Percentiles rank a stretch among this genome's conserved stretches.
phyloP scores from a whole-genome alignment of 1,139 yeast species.

The Hansenula lynferdii region DNA sequence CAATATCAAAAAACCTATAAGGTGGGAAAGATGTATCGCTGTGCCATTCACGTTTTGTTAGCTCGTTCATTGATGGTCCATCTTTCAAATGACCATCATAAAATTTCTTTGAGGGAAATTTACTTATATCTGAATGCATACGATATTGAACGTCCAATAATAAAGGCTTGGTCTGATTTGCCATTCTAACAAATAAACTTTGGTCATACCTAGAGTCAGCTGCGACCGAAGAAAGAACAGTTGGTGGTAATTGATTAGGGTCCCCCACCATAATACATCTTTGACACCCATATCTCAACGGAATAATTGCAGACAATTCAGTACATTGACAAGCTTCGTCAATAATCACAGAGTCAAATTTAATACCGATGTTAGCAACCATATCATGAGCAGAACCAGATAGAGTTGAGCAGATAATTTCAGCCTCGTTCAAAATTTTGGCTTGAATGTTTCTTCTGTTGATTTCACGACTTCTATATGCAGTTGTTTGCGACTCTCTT shows the following conservation, averaged over 20 bases:
- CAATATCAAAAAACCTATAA: constrained; percentile 73
- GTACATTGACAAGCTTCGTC: constrained; percentile 99
- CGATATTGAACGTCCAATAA: constrained; percentile 93
- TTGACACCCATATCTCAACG: constrained; percentile 86
- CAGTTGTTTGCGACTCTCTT: constrained; percentile 66
- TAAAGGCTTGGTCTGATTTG: constrained; percentile 55
- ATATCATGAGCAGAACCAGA: constrained; percentile 95
- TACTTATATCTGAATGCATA: constrained; percentile 92
- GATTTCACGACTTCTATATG: constrained; percentile 70
- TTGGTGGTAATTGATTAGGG: constrained; percentile 97
- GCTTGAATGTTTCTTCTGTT: constrained; percentile 74
- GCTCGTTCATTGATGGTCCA: constrained; percentile 62
- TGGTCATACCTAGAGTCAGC: constrained; percentile 79
- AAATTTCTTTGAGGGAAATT: constrained; percentile 81
- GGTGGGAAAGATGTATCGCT: constrained; percentile 51
- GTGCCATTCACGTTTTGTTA: constrained; percentile 79
- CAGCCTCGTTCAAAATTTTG: constrained; percentile 68
- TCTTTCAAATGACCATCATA: constrained; percentile 68
- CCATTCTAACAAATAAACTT: constrained; percentile 93
- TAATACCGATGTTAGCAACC: constrained; percentile 65
- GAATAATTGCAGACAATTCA: constrained; percentile 87
- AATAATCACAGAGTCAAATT: constrained; percentile 88
- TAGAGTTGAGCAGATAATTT: constrained; percentile 85
- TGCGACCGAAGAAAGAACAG: constrained; percentile 91
- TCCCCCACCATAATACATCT: constrained; percentile 98